Evolutionary conservation across 345 rosid genomes (phyloP).

Genomic region (Eucalyptus rudis): DNA sequence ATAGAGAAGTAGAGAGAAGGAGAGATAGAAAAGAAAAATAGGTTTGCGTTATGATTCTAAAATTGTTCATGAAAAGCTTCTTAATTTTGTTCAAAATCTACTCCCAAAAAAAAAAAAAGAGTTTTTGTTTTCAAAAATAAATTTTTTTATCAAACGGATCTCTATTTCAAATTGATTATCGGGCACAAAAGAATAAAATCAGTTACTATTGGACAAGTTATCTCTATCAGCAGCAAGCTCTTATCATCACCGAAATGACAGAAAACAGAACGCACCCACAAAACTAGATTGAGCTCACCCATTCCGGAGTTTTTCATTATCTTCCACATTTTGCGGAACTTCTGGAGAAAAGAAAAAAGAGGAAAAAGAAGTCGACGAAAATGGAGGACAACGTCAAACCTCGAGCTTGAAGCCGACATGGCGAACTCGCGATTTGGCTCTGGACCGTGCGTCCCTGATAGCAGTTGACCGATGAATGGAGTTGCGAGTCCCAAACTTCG

Average conservation of each 20-base stretch:
- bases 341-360: neutral
- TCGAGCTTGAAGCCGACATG: neutral
- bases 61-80: no score
- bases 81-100: no score
- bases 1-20: no score
- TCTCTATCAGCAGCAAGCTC: neutral
- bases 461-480: no score
- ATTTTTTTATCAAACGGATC: no score
- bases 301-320: neutral
- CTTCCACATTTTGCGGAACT: neutral
- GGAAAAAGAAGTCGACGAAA: neutral
- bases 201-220: no score
- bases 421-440: neutral
- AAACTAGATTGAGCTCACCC: neutral
- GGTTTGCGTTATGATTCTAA: no score
- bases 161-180: no score
- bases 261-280: neutral
- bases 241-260: neutral
- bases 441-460: neutral
- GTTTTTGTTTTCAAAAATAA: accelerated
- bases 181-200: no score
- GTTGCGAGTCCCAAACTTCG: neutral
- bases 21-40: no score
- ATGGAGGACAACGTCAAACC: neutral
- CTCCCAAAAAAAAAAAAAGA: accelerated